Base-by-base conservation (phyloP, 2,329 filamentous ascomycete species). In the Trichoderma guizhouense region DNA sequence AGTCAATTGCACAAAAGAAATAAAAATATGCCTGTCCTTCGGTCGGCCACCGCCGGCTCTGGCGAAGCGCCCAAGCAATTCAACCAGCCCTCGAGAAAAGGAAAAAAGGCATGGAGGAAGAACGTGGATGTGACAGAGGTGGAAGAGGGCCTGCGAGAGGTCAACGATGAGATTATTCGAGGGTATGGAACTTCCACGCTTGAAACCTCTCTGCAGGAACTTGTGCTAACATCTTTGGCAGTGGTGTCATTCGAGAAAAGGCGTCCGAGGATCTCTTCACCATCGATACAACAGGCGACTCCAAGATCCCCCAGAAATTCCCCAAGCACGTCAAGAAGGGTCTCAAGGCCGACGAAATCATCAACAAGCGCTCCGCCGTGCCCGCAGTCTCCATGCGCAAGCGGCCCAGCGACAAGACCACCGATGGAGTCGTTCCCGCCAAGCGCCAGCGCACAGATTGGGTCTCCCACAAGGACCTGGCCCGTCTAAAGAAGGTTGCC, bases 91-190 rank as follows among this genome's bases (percentile, higher is more conserved):
- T 98, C 95, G 6, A 89, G 96, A 80, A 99, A 99, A 82, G 96
- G 97, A 77, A 98, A 98, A 84, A 98, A 97, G 85, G 95, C 96
- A 36, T 99, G 96, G 96, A 89, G 96, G 79, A 99, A 98, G 82
- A 97, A 99, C 84, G 94, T 99, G 82, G 94, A 99, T 83, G 89
- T 98, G 74, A 92, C 93, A 32, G 91, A 97, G 74, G 89, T 99
- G 30, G 88, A 95, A 77, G 84, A 92, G 69, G 96, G 96, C 73
- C 88, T 99, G 39, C 91, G 94, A 74, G 88, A 92, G 78, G 85
- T 97, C 75, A 94, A 96, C 78, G 92, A 97, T 72, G 93, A 98
- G 84, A 92, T 98, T 73, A 96, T 97, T 76, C 88, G 91, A 85
- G 96, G 96, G 94, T 95, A 86, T 73, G 84, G 21, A 11, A 24